Conservation (phyloP, 805 yeast genomes). For the Metschnikowia colocasiae region DNA sequence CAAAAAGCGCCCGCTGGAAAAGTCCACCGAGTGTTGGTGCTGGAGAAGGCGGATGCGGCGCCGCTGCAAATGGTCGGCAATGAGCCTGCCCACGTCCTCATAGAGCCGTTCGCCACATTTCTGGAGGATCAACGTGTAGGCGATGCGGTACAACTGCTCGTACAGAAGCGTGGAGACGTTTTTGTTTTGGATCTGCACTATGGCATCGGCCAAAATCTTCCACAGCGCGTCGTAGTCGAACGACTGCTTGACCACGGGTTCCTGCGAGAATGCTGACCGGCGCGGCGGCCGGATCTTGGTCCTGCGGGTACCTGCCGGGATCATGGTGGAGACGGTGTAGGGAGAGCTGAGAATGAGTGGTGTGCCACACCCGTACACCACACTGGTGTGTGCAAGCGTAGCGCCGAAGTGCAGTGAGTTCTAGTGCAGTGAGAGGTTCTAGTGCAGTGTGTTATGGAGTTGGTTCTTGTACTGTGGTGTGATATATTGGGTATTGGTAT, state of each 20-base stretch:
- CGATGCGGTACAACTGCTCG: slow-evolving; percentile 76
- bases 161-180: slow-evolving; percentile 73
- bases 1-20: slow-evolving; percentile 32
- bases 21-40: slow-evolving; percentile 12
- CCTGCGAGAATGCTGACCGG: slow-evolving; percentile 28
- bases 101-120: slow-evolving; percentile 66
- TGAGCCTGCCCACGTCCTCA: slow-evolving; percentile 50
- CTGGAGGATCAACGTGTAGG: slow-evolving; percentile 70
- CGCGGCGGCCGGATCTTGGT: slow-evolving; percentile 68
- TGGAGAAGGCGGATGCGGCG: slow-evolving; percentile 21
- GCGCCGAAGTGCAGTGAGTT: no score
- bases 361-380: no score
- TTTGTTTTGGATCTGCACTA: slow-evolving; percentile 64
- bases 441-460: no score
- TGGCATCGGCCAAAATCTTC: slow-evolving; percentile 62
- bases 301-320: slow-evolving; percentile 38
- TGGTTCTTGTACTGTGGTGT: no score
- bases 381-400: no score
- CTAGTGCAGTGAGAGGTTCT: no score
- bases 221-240: slow-evolving; percentile 66
- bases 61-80: slow-evolving; percentile 43
- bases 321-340: slow-evolving; percentile 6
- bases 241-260: slow-evolving; percentile 25
- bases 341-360: not conserved
- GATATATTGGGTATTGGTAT: no score